phyloP scores from a whole-genome alignment of 345 rosid species.

The Citrus sinensis region DNA sequence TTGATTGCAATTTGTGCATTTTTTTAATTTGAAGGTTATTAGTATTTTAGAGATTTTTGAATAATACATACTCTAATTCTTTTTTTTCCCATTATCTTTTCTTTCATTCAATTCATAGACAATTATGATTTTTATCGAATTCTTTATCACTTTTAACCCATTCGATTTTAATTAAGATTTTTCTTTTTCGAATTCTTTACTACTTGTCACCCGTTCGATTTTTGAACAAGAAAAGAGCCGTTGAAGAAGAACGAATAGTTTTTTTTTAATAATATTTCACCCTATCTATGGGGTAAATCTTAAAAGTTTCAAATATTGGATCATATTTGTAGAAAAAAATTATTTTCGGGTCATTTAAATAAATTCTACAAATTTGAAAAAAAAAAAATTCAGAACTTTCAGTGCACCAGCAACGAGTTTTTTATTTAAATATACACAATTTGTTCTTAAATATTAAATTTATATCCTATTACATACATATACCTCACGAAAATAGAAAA shows the following conservation, averaged over 20 bases:
- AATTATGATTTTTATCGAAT: too few species aligned
- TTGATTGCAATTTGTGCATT: not conserved
- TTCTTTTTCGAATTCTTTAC: not conserved
- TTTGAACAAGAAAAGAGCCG: not conserved
- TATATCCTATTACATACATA: too few species aligned
- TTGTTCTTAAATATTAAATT: too few species aligned
- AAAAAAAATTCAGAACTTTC: too few species aligned
- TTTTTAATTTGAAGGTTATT: not conserved
- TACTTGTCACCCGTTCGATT: not conserved
- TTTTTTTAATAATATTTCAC: not conserved
- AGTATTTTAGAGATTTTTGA: not conserved
- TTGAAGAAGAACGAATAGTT: not conserved
- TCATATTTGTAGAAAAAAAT: not conserved
- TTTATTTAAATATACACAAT: too few species aligned
- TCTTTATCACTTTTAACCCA: too few species aligned
- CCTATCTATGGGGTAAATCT: not conserved
- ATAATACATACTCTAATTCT: not conserved
- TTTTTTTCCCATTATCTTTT: too few species aligned
- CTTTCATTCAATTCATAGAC: too few species aligned
- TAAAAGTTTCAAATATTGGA: not conserved
- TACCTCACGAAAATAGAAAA: too few species aligned
- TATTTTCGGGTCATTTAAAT: not conserved
- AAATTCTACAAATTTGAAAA: not conserved
- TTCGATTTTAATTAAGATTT: too few species aligned
- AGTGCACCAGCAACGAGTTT: too few species aligned